Conservation (phyloP, 345 rosid species). For the Balakata baccata region DNA sequence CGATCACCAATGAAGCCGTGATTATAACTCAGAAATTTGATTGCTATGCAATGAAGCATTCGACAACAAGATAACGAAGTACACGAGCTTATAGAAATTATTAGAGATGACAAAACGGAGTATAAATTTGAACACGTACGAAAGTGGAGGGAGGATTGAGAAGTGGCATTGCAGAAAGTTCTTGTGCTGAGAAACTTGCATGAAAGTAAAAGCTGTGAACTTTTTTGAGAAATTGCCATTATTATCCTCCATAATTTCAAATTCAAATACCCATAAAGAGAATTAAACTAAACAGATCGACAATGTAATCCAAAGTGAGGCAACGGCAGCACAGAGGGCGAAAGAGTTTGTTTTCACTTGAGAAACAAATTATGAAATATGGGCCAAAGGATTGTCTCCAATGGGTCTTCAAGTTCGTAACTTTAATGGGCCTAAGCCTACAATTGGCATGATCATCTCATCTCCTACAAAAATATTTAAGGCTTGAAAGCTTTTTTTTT, state of each 20-base stretch:
- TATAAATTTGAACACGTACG: conserved; percentile 26
- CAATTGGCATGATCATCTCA: too few species aligned
- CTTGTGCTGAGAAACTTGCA: neutral
- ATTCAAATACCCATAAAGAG: neutral
- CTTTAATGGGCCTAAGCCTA: too few species aligned
- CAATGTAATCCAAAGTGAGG: too few species aligned
- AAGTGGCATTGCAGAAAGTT: conserved; percentile 3
- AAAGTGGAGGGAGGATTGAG: conserved; percentile 16
- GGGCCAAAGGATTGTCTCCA: too few species aligned
- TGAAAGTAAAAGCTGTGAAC: conserved; percentile 5
- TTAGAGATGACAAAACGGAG: conserved; percentile 44
- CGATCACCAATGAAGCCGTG: conserved; percentile 72
- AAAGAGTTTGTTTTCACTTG: too few species aligned
- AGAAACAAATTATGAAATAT: too few species aligned
- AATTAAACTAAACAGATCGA: too few species aligned
- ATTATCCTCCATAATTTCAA: conserved; percentile 27
- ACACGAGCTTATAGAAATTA: conserved; percentile 40
- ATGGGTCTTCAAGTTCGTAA: too few species aligned
- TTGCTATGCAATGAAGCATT: conserved; percentile 42
- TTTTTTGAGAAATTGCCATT: conserved; percentile 15
- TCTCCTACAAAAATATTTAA: too few species aligned
- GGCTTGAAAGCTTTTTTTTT: too few species aligned
- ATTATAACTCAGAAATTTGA: conserved; percentile 49
- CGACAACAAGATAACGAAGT: conserved; percentile 24
- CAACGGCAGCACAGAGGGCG: too few species aligned